Evolutionary conservation across 225 moss, liverwort and hornwort species (phyloP).

Genomic region (Sphagnum tenellum): DNA sequence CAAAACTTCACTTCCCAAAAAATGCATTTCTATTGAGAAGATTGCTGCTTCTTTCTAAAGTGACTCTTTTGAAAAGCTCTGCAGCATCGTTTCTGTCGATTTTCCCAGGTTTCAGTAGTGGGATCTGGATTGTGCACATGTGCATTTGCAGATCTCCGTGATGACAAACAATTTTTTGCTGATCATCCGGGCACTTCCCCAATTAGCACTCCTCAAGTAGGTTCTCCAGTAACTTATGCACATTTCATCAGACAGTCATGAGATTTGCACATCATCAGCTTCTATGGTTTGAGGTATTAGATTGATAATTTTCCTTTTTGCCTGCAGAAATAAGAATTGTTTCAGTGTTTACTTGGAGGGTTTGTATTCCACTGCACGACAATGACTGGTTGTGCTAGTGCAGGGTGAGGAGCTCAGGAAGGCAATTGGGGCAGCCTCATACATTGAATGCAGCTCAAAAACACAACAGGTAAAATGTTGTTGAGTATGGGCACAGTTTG

Average conservation of each 20-base stretch:
- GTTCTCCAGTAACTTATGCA: not conserved
- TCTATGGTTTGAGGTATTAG: conserved; percentile 4
- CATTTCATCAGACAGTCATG: conserved; percentile 2
- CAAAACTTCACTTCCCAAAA: not conserved
- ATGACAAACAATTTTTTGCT: conserved; percentile 94
- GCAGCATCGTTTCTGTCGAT: not conserved
- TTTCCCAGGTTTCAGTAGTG: not conserved
- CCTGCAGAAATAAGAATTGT: no score
- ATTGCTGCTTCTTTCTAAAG: no score
- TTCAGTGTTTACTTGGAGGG: not conserved
- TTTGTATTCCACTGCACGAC: not conserved
- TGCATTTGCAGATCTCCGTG: conserved; percentile 74
- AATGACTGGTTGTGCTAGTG: not conserved
- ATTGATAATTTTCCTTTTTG: no score
- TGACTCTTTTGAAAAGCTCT: no score
- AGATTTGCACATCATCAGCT: conserved; percentile 3
- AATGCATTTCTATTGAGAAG: not conserved
- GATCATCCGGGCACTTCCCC: conserved; percentile 98
- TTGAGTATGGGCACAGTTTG: no score
- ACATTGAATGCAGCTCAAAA: conserved; percentile 98
- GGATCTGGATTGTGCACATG: conserved; percentile 2
- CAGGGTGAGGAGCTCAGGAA: conserved; percentile 98
- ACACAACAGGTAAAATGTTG: conserved; percentile 73
- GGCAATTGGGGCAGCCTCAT: conserved; percentile 88
- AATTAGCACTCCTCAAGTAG: conserved; percentile 82